Base-by-base conservation (phyloP, 2,329 filamentous ascomycete species). In the Chalaropsis thielavioides region DNA sequence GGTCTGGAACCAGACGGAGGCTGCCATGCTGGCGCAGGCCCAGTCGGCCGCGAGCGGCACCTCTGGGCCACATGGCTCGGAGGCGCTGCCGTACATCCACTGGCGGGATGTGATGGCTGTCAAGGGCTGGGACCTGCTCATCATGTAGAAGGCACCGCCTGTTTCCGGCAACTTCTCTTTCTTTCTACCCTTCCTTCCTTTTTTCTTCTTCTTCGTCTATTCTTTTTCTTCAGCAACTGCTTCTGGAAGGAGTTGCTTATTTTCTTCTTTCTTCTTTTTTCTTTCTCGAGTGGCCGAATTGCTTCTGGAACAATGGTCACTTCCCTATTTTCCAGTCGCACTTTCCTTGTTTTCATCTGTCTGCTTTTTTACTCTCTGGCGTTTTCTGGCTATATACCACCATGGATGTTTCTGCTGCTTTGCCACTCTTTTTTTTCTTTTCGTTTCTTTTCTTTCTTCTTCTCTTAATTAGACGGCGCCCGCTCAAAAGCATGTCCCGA, bases 41-140 rank as follows among this genome's bases (percentile, higher is more conserved):
- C 72, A 72, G 58, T 74, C 74, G 22, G 72, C 74, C 22, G 74
- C 75, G 46, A 56, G 51, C 51, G 70, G 72, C 38, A 71, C 70
- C 51, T 56, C 22, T 22, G 51, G 51, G 51, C 74, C 74, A 40
- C 74, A 76, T 66, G 73, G 73, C 66, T 68, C 70, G 68, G 69
- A 74, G 69, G 72, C 74, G 70, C 75, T 77, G 75, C 85, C 84
- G 73, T 87, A 87, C 77, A 83, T 95, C 76, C 91, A 92, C 85
- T 97, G 92, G 92, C 83, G 92, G 78, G 89, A 95, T 77, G 84
- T 92, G 73, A 96, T 96, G 91, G 84, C 84, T 77, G 84, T 87
- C 77, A 94, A 92, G 78, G 85, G 85, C 70, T 96, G 90, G 92
- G 90, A 95, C 74, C 94, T 90, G 78, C 81, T 96, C 75, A 83